Base-by-base conservation (phyloP, 192 early-diverging fungal species). In the Coemansia sp. region DNA sequence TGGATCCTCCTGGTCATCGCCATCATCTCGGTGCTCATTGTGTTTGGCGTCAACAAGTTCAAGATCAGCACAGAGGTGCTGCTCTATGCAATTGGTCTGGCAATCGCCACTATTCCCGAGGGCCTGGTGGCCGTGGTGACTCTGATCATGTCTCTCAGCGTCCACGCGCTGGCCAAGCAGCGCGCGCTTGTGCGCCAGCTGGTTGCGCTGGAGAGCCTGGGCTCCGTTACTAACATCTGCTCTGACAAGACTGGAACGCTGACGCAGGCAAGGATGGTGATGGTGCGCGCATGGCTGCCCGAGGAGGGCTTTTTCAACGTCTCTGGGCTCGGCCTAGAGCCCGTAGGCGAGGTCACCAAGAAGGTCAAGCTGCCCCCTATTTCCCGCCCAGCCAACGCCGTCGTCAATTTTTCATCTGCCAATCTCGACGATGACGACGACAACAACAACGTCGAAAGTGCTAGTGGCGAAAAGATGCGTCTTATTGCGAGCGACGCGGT, bases 231-330 rank as follows among this genome's bases (percentile, higher is more conserved):
- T 30, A 89, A 91, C 67, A 92, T 98, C 69, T 98, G 95, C 75
- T 96, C 95, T 7, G 95, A 95, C 71, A 98, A 98, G 84, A 89
- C 87, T 1, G 95, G 95, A 23, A 97, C 95, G 13, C 76, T 95
- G 29, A 98, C 95, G 0, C 92, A 95, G 76, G 90, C 91, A 61
- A 95, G 94, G 71, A 98, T 98, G 95, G 93, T 94, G 8, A 82
- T 93, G 22, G 86, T 88, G 19, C 80, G 86, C 42, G 82, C 92
- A 16, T 95, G 93, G 92, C 86, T 91, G 9, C 86, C 87, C 5
- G 79, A 84, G 25, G 88, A 89, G 58, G 84, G 87, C 27, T 80
- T 83, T 42, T 93, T 89, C 65, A 80, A 82, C 18, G 79, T 94
- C 27, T 79, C 87, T 1, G 85, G 93, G 35, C 74, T 79, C 35